Evolutionary conservation across 2,329 filamentous ascomycete genomes (phyloP), one percentile per base, ranked within the genome.

Genomic region (Sclerotinia minor): DNA sequence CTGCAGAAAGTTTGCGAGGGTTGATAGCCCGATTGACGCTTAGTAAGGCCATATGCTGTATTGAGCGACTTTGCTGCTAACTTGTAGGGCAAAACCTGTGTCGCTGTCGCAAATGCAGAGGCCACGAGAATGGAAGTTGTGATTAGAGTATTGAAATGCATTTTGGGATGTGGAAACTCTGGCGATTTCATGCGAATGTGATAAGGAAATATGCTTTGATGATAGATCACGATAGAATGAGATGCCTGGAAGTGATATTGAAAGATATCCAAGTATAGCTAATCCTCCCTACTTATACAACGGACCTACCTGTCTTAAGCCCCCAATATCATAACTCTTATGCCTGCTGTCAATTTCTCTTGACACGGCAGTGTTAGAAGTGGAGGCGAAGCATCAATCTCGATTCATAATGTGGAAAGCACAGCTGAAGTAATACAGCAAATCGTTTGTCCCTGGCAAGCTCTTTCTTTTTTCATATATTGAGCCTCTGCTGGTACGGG

Each of bases 21-120:
- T 53, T 68, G 52, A 21, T 68, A 68, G 19, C 66, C 66, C 5
- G 41, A 45, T 68, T 68, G 66, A 57, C 66, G 66, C 45, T 68
- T 65, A 19, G 15, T 13, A n/a, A 65, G 19, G 29, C 52, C 52
- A 11, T 53, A 57, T 3, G 44, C 50, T 19, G 52, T 32, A 21
- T 58, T 65, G 13, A 68, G 26, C 13, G 66, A 68, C 8, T 13
- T 54, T 24, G 52, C 44, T 44, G 59, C 66, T 45, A 68, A n/a
- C 24, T 58, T 65, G 66, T 68, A 68, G 9, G 66, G 66, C 24
- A 44, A 41, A 44, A 8, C 44, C 11, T 38, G 52, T 26, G 19
- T 7, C 3, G n/a, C 44, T 19, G 35, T 52, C 52, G 66, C 66
- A 0, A 24, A 52, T 24, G 35, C 45, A 45, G 7, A 58, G 19